Evolutionary conservation across 169 alveolate genomes (phyloP).

Genomic region (Cryptosporidium felis): DNA sequence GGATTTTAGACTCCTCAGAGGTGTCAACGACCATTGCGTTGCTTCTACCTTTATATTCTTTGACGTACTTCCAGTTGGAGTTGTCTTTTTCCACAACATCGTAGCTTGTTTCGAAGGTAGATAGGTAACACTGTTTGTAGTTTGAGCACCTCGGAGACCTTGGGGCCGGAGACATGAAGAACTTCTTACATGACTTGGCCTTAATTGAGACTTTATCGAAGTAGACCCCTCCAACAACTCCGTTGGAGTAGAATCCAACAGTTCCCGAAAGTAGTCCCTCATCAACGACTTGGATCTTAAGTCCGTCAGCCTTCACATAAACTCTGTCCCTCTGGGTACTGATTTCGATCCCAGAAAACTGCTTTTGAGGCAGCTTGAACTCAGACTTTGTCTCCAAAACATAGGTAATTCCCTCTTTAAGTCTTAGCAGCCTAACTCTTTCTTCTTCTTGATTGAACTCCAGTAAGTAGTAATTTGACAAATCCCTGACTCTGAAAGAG

Average conservation of each 20-base stretch:
- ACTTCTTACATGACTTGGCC: slow-evolving; percentile 78
- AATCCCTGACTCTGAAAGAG: slow-evolving; percentile 85
- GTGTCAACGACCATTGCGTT: background rate
- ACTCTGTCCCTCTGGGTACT: slow-evolving; percentile 53
- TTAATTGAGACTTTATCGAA: slow-evolving; percentile 82
- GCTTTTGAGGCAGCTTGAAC: background rate
- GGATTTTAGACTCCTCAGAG: slow-evolving; percentile 26
- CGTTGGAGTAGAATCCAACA: slow-evolving; percentile 86
- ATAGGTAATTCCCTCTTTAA: slow-evolving; percentile 82
- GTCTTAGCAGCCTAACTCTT: slow-evolving; percentile 80
- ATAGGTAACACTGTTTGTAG: slow-evolving; percentile 71
- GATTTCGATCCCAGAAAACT: slow-evolving; percentile 6
- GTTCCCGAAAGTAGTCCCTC: slow-evolving; percentile 85
- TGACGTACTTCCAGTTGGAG: slow-evolving; percentile 69
- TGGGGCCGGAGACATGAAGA: slow-evolving; percentile 71
- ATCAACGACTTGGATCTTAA: slow-evolving; percentile 79
- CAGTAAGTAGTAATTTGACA: slow-evolving; percentile 84
- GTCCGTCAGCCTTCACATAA: slow-evolving; percentile 2
- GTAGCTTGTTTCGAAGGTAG: slow-evolving; percentile 70
- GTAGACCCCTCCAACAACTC: slow-evolving; percentile 83
- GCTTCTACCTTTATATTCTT: slow-evolving; percentile 71
- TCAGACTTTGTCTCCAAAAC: slow-evolving; percentile 74
- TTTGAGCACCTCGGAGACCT: slow-evolving; percentile 75
- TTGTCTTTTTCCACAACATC: slow-evolving; percentile 28
- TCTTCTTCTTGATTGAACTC: slow-evolving; percentile 80